Evolutionary conservation across 768 basidiomycete species (phyloP).

Genomic region (Neoboletus subvelutipes): DNA sequence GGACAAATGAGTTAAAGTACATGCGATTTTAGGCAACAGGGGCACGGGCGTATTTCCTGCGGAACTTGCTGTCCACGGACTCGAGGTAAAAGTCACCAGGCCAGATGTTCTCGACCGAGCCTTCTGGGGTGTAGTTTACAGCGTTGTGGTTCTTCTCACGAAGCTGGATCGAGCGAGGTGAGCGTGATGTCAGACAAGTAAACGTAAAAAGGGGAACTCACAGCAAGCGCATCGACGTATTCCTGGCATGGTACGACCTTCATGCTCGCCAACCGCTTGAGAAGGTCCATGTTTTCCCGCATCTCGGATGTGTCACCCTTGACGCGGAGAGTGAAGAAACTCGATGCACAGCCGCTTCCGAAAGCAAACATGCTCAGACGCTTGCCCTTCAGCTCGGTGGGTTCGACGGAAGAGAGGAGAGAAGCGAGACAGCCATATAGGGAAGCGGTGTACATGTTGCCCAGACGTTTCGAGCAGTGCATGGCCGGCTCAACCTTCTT

Average conservation of each 20-base stretch:
- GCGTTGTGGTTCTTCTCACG: conserved; percentile 97
- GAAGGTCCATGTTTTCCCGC: conserved; percentile 75
- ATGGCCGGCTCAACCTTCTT: conserved; percentile 78
- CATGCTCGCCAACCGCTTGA: conserved; percentile 76
- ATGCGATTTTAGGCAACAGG: conserved; percentile 27
- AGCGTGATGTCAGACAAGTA: background rate
- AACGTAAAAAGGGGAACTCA: conserved; percentile 34
- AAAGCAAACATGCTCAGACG: conserved; percentile 95
- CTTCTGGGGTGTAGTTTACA: conserved; percentile 78
- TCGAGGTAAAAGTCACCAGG: conserved; percentile 92
- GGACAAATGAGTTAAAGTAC: background rate
- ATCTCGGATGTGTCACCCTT: conserved; percentile 88
- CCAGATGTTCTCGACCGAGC: conserved; percentile 91
- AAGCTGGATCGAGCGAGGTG: conserved; percentile 51
- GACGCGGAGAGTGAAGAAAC: conserved; percentile 86
- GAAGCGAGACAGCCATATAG: conserved; percentile 94
- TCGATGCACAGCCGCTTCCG: conserved; percentile 92
- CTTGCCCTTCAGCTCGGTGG: conserved; percentile 72
- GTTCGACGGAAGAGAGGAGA: conserved; percentile 71
- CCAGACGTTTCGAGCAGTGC: conserved; percentile 85
- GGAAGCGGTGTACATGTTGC: conserved; percentile 99
- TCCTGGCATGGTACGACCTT: conserved; percentile 90
- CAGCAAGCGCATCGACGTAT: conserved; percentile 80
- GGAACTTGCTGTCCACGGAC: conserved; percentile 84
- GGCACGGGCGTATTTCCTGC: conserved; percentile 76